Conservation (phyloP, 352 stramenopile genomes). For the Thalassiosira allenii region DNA sequence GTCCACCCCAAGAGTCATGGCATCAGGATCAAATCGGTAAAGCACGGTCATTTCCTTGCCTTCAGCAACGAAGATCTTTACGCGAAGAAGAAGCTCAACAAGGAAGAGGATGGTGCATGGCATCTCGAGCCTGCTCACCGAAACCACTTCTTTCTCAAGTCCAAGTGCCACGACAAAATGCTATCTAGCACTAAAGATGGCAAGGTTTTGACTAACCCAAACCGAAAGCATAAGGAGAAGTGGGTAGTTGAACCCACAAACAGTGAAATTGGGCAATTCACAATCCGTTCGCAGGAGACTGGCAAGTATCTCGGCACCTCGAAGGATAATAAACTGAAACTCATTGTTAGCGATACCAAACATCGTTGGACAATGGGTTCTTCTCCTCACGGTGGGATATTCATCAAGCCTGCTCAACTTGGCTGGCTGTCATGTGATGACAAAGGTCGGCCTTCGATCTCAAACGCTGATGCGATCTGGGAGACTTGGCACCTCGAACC, state of each 20-base stretch:
- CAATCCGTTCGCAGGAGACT: conserved; percentile 36
- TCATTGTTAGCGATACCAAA: conserved; percentile 21
- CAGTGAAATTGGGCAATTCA: conserved; percentile 23
- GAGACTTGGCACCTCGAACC: conserved; percentile 46
- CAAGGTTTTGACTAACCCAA: conserved; percentile 10
- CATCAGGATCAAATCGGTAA: conserved; percentile 42
- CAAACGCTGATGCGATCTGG: neutral
- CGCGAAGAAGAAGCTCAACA: conserved; percentile 11
- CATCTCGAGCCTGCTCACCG: conserved; percentile 39
- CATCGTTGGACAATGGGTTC: conserved; percentile 32
- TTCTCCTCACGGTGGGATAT: conserved; percentile 21
- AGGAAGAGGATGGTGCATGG: conserved; percentile 40
- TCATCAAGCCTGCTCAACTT: conserved; percentile 23
- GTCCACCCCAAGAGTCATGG: conserved; percentile 13
- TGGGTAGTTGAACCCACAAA: conserved; percentile 40
- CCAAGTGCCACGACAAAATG: conserved; percentile 34
- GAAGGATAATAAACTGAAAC: conserved; percentile 12
- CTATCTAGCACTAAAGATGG: conserved; percentile 31
- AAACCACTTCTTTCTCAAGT: conserved; percentile 43
- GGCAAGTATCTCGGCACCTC: conserved; percentile 42
- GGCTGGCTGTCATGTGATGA: conserved; percentile 26
- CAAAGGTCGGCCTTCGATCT: conserved; percentile 16
- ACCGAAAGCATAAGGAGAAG: conserved; percentile 41
- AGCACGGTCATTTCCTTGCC: conserved; percentile 38
- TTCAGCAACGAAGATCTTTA: conserved; percentile 47